Evolutionary conservation across 2,329 filamentous ascomycete genomes (phyloP).

Genomic region (Exophiala mesophila): DNA sequence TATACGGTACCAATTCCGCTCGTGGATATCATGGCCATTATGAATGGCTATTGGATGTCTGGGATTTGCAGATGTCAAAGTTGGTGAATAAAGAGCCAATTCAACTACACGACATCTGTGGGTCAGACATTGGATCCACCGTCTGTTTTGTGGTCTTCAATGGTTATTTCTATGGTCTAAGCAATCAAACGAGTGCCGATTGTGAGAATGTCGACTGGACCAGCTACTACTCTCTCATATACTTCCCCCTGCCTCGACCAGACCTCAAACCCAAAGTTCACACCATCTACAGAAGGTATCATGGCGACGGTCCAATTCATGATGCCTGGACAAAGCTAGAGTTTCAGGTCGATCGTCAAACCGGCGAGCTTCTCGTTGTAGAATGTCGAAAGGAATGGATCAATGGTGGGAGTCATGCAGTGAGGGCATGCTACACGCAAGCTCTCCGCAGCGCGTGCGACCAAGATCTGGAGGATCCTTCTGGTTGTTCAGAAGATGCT

Average conservation of each 20-base stretch:
- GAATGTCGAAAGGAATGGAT: slow-evolving; percentile 68
- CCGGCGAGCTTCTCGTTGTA: slow-evolving; percentile 55
- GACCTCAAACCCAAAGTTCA: slow-evolving; percentile 32
- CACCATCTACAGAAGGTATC: slow-evolving; percentile 18
- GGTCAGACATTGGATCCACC: slow-evolving; percentile 60
- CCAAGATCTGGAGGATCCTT: slow-evolving; percentile 11
- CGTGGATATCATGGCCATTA: slow-evolving; percentile 50
- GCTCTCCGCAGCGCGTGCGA: slow-evolving; percentile 33
- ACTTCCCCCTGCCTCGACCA: slow-evolving; percentile 51
- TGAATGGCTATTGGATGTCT: slow-evolving; percentile 59
- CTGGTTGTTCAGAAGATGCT: slow-evolving; percentile 15
- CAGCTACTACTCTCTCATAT: slow-evolving; percentile 64
- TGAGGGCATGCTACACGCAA: slow-evolving; percentile 61
- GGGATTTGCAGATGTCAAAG: slow-evolving; percentile 40
- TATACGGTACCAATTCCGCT: slow-evolving; percentile 61
- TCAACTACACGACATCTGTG: slow-evolving; percentile 55
- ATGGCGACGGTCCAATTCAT: slow-evolving; percentile 47
- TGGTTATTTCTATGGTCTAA: slow-evolving; percentile 63
- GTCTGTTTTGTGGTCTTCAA: slow-evolving; percentile 68
- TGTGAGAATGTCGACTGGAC: slow-evolving; percentile 62
- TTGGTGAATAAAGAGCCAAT: slow-evolving; percentile 44
- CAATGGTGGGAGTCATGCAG: slow-evolving; percentile 51
- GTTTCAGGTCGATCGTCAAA: slow-evolving; percentile 56
- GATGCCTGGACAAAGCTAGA: slow-evolving; percentile 67
- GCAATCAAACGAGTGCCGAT: slow-evolving; percentile 59